Conservation (phyloP, 306 rosid species). For the Bauhinia variegata region DNA sequence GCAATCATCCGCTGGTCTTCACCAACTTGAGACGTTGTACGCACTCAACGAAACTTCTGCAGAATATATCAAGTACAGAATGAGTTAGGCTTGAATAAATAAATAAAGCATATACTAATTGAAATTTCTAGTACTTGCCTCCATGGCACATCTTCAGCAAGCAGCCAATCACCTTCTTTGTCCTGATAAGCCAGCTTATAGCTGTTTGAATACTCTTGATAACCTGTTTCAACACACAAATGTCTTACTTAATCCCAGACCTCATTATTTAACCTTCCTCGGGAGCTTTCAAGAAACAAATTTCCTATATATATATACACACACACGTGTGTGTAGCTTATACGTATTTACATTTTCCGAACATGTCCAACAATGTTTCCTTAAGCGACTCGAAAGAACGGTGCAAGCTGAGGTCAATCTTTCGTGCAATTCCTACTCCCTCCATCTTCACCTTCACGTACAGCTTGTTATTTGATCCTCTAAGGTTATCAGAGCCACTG, state of each 20-base stretch:
- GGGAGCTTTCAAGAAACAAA: background rate
- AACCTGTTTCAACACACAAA: constrained; percentile 34
- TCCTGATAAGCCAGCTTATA: constrained; percentile 70
- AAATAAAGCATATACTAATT: too few relatives aligned
- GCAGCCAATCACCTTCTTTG: constrained; percentile 81
- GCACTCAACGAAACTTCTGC: constrained; percentile 59
- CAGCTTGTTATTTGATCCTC: constrained; percentile 31
- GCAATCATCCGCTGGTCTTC: constrained; percentile 40
- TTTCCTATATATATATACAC: too few relatives aligned
- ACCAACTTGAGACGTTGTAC: constrained; percentile 68
- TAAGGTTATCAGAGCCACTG: background rate
- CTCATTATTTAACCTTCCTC: background rate
- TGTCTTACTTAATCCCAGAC: background rate
- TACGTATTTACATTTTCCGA: constrained; percentile 58
- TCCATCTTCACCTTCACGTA: constrained; percentile 94
- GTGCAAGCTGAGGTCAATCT: constrained; percentile 61
- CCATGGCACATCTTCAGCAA: constrained; percentile 80
- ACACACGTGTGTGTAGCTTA: background rate
- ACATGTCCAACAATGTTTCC: constrained; percentile 70
- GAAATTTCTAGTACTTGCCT: constrained; percentile 44
- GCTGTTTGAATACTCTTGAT: constrained; percentile 38
- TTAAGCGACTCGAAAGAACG: constrained; percentile 55
- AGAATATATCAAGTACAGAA: background rate
- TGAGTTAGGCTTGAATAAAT: too few relatives aligned
- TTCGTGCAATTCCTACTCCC: constrained; percentile 80